Percentiles rank a stretch among this genome's conserved stretches.
Evolutionary conservation across 768 basidiomycete species (phyloP).

Genomic region (Clathrus columnatus): DNA sequence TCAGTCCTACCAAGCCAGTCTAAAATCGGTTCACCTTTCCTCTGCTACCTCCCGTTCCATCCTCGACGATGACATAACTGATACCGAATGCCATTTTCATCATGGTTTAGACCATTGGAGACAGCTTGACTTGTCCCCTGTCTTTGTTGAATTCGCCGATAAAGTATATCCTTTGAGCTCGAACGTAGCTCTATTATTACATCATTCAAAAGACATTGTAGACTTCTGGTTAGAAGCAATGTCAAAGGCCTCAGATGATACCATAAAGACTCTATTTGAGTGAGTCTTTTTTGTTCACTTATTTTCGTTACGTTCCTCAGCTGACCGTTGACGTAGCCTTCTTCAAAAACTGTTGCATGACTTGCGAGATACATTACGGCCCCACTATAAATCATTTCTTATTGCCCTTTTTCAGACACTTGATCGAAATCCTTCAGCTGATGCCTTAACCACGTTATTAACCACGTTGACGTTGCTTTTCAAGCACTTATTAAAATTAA

Average conservation of each 20-base stretch:
- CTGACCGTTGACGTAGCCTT: conserved; percentile 37
- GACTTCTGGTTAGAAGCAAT: conserved; percentile 55
- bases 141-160: conserved; percentile 63
- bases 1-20: conserved; percentile 58
- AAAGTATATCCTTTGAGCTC: conserved; percentile 52
- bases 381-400: conserved; percentile 50
- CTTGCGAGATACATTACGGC: conserved; percentile 65
- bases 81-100: conserved; percentile 73
- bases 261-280: conserved; percentile 67
- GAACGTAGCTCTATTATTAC: conserved; percentile 73
- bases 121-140: conserved; percentile 70
- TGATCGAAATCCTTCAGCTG: conserved; percentile 47
- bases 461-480: conserved; percentile 63
- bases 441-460: conserved; percentile 53
- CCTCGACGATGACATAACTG: conserved; percentile 62
- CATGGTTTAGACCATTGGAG: conserved; percentile 65
- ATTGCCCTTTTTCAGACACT: conserved; percentile 48
- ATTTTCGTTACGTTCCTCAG: conserved; percentile 2
- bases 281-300: conserved; percentile 28
- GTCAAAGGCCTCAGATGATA: conserved; percentile 59
- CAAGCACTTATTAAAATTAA: conserved; percentile 61
- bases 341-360: conserved; percentile 74
- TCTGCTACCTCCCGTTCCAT: conserved; percentile 45
- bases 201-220: conserved; percentile 67
- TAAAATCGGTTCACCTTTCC: conserved; percentile 67